These are phyloP conservation scores for Phyllosticta paracitricarpa DNA, from an alignment of 2,329 filamentous ascomycete species.

Conservation along the genomic window DNA sequence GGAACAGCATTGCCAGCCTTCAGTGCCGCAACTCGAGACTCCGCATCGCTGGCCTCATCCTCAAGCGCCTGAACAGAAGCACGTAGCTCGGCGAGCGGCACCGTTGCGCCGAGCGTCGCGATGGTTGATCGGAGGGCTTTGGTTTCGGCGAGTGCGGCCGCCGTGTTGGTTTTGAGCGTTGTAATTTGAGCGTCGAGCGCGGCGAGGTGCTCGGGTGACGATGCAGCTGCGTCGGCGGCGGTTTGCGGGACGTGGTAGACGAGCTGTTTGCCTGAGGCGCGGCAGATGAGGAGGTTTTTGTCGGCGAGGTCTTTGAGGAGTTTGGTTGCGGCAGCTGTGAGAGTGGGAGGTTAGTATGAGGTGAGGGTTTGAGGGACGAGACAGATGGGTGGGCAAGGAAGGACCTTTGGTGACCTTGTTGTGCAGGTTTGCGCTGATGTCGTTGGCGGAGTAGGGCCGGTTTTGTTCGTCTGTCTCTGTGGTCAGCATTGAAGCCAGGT, in stretches of 20 bases:
- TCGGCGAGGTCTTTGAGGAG: slow-evolving; percentile 54
- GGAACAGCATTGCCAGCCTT: slow-evolving; percentile 33
- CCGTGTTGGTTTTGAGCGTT: slow-evolving; percentile 36
- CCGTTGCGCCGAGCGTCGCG: slow-evolving; percentile 35
- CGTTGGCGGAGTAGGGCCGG: slow-evolving; percentile 47
- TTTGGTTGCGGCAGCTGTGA: slow-evolving; percentile 47
- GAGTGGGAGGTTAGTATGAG: slow-evolving; percentile 1
- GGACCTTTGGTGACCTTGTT: slow-evolving; percentile 49
- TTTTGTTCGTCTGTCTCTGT: slow-evolving; percentile 19
- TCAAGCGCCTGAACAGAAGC: slow-evolving; percentile 34
- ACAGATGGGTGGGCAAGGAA: background rate
- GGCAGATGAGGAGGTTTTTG: slow-evolving; percentile 48
- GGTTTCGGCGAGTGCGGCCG: slow-evolving; percentile 35
- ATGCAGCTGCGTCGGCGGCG: slow-evolving; percentile 35
- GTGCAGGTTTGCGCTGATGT: slow-evolving; percentile 52
- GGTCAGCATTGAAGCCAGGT: background rate
- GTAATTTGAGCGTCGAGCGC: slow-evolving; percentile 41
- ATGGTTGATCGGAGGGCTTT: slow-evolving; percentile 41
- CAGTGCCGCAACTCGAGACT: slow-evolving; percentile 31
- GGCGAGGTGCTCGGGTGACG: slow-evolving; percentile 35
- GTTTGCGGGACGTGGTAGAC: slow-evolving; percentile 51
- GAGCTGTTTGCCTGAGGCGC: slow-evolving; percentile 50
- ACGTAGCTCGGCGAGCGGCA: slow-evolving; percentile 43
- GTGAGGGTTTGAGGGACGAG: background rate
- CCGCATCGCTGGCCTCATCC: slow-evolving; percentile 33